Evolutionary conservation across 768 basidiomycete species (phyloP), one percentile per base, ranked within the genome.

Genomic region (Nidula microcarpa): DNA sequence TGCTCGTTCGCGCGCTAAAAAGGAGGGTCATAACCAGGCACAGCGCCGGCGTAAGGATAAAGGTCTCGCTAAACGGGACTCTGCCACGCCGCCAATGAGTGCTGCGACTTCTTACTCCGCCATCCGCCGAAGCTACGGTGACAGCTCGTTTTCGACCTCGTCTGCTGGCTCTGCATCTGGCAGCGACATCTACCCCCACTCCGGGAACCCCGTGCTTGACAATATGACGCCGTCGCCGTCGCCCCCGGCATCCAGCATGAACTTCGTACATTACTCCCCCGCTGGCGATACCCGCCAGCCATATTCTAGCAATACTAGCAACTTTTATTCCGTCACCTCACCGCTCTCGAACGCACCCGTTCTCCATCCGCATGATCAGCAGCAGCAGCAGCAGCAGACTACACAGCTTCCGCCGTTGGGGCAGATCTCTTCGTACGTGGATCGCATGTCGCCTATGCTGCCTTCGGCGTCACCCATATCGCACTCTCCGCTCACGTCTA

Each of bases 1-100:
- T 68, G 91, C 92, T 56, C 86, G 91, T 53, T 89, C 89, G 50
- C 82, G 89, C 62, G 92, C 92, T 53, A 94, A 94, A 74, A 91
- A 91, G 65, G 90, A 89, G 70, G 92, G 86, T 14, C 75, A 80
- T 59, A 71, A 72, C 54, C 71, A 71, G 14, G 57, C 74, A 9
- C 78, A 82, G 64, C 82, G 87, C 36, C 76, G 82, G 54, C 78
- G 83, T 53, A 87, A 89, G 68, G 87, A 89, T 50, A 86, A 87
- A 59, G 68, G 65, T 9, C 52, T 69, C 30, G 55, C 60, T 17
- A 79, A 78, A 55, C 69, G 82, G 48, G 74, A 75, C 17, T 73
- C 75, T 10, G 65, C 68, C 14, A 72, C 71, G 2, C 75, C 75
- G 2, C 74, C 76, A 18, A 67, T 65, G 7, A 65, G 71, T 45